Evolutionary conservation across 352 stramenopile genomes (phyloP), one percentile per base, ranked within the genome.

Genomic region (Phytophthora ohioensis): DNA sequence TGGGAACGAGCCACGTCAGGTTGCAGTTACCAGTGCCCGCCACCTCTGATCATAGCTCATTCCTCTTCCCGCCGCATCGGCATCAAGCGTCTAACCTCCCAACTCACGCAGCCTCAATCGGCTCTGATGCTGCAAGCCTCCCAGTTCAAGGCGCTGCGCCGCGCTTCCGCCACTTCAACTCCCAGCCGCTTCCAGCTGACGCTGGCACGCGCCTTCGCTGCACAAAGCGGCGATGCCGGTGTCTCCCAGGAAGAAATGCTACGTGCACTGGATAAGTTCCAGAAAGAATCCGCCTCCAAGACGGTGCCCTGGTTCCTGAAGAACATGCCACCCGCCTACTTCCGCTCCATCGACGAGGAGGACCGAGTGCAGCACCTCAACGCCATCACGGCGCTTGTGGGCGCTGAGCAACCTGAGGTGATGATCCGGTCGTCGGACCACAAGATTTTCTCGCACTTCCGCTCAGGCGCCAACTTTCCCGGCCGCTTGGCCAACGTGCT

Each of bases 321-420:
- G 52, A 95, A 96, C 84, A 97, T 97, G 91, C 91, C 91, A 17
- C 80, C 86, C 21, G 69, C 91, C n/a, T 97, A 97, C 78, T 97
- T 97, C 71, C 85, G 91, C 49, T 87, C 91, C 49, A 95, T 94
- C 62, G 69, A 78, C 61, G 86, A 97, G 75, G 83, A 91, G 63
- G 86, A 94, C 61, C 84, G 91, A 32, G 58, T 97, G 49, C 85
- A 95, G 62, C 91, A 97, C 76, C 67, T 97, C 36, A 94, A 93
- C 72, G 89, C 91, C 64, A 95, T 97, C 77, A 93, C 86, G 71
- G 86, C 86, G 64, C 80, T 93, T 12, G 67, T 91, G 47, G 83
- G 88, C 54, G 87, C 85, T 6, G 75, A 92, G 67, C 87, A 95
- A 64, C 87, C 87, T 1, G 87, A 95, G 64, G 81, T 95, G 17